Percentiles rank a stretch among this genome's conserved stretches.
Evolutionary conservation across 2,329 filamentous ascomycete genomes (phyloP).

Genomic region (Calonectria honghensis): DNA sequence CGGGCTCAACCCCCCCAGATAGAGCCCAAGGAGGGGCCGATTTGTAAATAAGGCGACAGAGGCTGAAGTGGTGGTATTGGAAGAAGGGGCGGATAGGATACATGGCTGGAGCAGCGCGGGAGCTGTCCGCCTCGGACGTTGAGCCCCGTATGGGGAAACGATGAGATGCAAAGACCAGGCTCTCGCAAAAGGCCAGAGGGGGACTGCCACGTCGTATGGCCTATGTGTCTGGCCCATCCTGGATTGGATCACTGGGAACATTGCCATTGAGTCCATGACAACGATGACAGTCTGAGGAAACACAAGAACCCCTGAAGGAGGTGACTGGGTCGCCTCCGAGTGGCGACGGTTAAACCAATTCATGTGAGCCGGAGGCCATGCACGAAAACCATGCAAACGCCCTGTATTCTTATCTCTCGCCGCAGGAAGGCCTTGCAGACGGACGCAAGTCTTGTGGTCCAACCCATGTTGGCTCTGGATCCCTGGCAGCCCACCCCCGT

Average conservation of each 20-base stretch:
- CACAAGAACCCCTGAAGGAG: constrained; percentile 37
- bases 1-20: constrained; percentile 36
- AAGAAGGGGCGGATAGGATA: constrained; percentile 40
- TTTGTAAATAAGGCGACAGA: constrained; percentile 47
- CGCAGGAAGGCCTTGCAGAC: constrained; percentile 42
- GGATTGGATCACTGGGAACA: constrained; percentile 41
- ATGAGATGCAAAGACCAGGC: constrained; percentile 46
- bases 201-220: constrained; percentile 55
- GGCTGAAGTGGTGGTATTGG: constrained; percentile 45
- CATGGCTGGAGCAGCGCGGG: constrained; percentile 34
- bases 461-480: constrained; percentile 40
- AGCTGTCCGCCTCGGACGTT: constrained; percentile 27
- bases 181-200: constrained; percentile 48
- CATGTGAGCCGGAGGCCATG: constrained; percentile 60
- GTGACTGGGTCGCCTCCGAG: constrained; percentile 31
- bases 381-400: constrained; percentile 56
- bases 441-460: constrained; percentile 39
- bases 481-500: constrained; percentile 32
- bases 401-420: constrained; percentile 49
- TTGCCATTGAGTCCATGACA: constrained; percentile 46
- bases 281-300: constrained; percentile 38
- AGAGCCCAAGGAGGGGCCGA: constrained; percentile 30
- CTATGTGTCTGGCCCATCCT: constrained; percentile 44
- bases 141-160: constrained; percentile 41
- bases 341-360: constrained; percentile 51